Percentiles rank a stretch among this genome's conserved stretches.
These are phyloP conservation scores for Stemphylium beticola DNA, from an alignment of 2,329 filamentous ascomycete genomes.

Conservation along the genomic window DNA sequence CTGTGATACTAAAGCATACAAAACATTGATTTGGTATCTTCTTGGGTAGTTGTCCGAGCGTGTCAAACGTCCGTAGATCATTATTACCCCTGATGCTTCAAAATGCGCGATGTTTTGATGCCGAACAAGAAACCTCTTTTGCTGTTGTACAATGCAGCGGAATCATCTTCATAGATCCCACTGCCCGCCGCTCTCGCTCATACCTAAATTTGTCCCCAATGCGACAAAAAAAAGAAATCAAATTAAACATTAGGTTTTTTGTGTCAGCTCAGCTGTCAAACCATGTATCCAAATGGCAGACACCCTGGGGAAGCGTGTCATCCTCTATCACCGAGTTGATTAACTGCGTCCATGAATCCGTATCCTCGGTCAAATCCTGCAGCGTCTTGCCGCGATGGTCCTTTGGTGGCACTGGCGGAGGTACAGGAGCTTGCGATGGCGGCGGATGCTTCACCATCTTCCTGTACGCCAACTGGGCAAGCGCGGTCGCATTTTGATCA, in stretches of 20 bases:
- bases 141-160: too few relatives aligned
- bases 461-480: conserved; percentile 33
- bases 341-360: neutral
- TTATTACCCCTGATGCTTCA: too few relatives aligned
- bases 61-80: too few relatives aligned
- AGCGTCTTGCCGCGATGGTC: conserved; percentile 2
- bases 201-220: too few relatives aligned
- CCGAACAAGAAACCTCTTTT: too few relatives aligned
- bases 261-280: neutral
- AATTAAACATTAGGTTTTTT: conserved; percentile 1
- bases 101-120: too few relatives aligned
- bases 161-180: too few relatives aligned
- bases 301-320: neutral
- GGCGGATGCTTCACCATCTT: conserved; percentile 18
- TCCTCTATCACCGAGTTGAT: neutral
- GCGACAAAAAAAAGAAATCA: too few relatives aligned
- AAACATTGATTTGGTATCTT: neutral
- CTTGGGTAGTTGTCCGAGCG: neutral
- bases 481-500: conserved; percentile 19
- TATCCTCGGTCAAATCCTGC: neutral
- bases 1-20: neutral
- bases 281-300: neutral
- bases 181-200: too few relatives aligned
- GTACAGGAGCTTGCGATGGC: conserved; percentile 4
- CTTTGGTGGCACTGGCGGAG: conserved; percentile 22